Evolutionary conservation across 345 rosid species (phyloP), one percentile per base, ranked within the genome.

Genomic region (Populus simonii): DNA sequence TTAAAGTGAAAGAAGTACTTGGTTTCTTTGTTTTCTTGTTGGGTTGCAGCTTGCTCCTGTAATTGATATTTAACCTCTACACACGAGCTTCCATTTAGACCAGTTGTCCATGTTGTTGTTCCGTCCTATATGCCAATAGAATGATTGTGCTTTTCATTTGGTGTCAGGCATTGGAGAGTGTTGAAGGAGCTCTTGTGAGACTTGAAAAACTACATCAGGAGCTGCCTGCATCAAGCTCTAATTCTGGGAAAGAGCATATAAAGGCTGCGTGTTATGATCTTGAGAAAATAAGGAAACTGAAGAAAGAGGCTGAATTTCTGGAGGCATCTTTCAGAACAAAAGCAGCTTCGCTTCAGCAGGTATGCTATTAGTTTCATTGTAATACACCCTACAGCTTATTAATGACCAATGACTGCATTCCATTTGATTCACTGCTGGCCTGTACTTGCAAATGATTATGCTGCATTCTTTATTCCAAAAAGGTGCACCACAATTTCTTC

Each of bases 231-330:
- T 89, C 97, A 73, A 90, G 91, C 82, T 89, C 98, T 71, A 81
- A 79, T 78, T 87, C 94, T 76, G 94, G 97, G 83, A 96, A 91
- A 81, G 97, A 92, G 84, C 90, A 93, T 82, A 72, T 96, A 81
- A 86, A 92, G 85, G 97, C 96, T 66, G 99, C 99, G 75, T 92
- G 98, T 85, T 93, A 94, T 79, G 97, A 96, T 87, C 97, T 96
- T 74, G 97, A 92, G 86, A 96, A 87, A 76, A 92, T 96, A 81
- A 88, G 99, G 86, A 96, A 91, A 87, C 97, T 96, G 31, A 96
- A 93, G 89, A 93, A 92, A 84, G 99, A 96, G 89, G 96, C 98
- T 80, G 99, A 91, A 80, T 93, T 96, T 90, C 88, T 96, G 62
- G 98, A 96, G 85, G 99, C 90, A 71, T 96, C 99, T 84, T 92